These are phyloP conservation scores for Alternaria postmessia DNA, from an alignment of 2,329 filamentous ascomycete genomes.

Conservation along the genomic window DNA sequence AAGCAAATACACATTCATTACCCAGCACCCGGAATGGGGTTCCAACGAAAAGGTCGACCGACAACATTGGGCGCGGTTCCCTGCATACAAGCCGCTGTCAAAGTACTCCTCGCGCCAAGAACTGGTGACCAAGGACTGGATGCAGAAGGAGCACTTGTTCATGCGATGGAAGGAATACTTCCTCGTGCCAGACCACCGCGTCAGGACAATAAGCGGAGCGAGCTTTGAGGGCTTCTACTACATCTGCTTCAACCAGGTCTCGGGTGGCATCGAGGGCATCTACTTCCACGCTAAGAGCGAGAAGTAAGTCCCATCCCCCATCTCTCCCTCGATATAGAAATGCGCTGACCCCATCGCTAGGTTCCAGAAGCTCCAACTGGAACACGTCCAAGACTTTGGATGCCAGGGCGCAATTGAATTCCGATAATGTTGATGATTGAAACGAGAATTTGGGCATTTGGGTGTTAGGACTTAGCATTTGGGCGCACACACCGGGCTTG, in stretches of 20 bases:
- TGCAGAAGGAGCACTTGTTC: constrained; percentile 87
- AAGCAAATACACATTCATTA: constrained; percentile 91
- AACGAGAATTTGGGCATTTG: constrained; percentile 34
- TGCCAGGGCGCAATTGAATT: constrained; percentile 91
- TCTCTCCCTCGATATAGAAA: neutral
- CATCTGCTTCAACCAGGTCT: constrained; percentile 95
- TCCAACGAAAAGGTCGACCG: constrained; percentile 90
- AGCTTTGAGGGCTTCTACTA: constrained; percentile 99
- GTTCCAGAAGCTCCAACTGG: constrained; percentile 91
- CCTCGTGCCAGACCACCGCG: constrained; percentile 91
- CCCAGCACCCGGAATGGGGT: constrained; percentile 88
- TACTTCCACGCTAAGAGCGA: constrained; percentile 99
- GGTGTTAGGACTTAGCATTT: constrained; percentile 33
- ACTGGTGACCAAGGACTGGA: constrained; percentile 71
- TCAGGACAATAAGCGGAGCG: constrained; percentile 88
- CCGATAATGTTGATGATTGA: constrained; percentile 63
- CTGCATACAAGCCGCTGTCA: constrained; percentile 80
- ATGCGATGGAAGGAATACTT: constrained; percentile 99
- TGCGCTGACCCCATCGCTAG: constrained; percentile 57
- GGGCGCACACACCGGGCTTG: constrained; percentile 34
- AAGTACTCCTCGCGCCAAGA: constrained; percentile 67
- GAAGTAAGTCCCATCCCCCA: constrained; percentile 71
- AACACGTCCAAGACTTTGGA: constrained; percentile 84
- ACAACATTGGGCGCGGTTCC: constrained; percentile 91
- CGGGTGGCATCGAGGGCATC: constrained; percentile 87